phyloP scores from a whole-genome alignment of 768 basidiomycete genomes.

The Holtermanniella nyarrowii region DNA sequence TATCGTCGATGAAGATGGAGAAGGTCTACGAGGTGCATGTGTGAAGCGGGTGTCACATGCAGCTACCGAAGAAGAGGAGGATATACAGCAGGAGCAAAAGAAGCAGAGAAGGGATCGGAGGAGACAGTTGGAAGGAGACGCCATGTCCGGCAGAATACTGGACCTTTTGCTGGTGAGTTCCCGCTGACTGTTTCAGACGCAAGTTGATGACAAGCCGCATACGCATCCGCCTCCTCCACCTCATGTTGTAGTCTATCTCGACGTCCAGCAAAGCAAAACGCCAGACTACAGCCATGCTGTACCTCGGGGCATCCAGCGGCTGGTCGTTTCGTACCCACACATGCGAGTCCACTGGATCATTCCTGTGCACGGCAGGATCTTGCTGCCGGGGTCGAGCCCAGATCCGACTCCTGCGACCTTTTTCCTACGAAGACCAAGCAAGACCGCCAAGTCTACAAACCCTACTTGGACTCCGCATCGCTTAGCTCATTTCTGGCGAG shows the following conservation, averaged over 20 bases:
- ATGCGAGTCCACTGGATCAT: conserved; percentile 29
- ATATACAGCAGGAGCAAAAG: too few relatives aligned
- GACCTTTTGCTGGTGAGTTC: conserved; percentile 57
- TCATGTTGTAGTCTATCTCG: too few relatives aligned
- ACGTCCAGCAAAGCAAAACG: too few relatives aligned
- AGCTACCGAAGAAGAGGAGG: too few relatives aligned
- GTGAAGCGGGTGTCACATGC: too few relatives aligned
- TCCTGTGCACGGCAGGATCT: conserved; percentile 28
- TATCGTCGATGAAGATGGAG: too few relatives aligned
- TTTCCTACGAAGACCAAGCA: background rate
- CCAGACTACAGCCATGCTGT: too few relatives aligned
- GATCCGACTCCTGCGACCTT: background rate
- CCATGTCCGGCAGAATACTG: conserved; percentile 10
- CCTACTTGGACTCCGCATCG: conserved; percentile 17
- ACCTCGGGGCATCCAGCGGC: too few relatives aligned
- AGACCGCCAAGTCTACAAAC: conserved; percentile 6
- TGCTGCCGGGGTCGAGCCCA: background rate
- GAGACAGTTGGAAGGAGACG: background rate
- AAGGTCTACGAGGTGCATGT: too few relatives aligned
- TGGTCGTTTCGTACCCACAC: conserved; percentile 8
- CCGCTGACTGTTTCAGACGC: background rate
- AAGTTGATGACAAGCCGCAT: background rate
- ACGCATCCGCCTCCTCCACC: background rate
- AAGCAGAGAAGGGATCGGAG: background rate
- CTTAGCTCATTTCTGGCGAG: conserved; percentile 9